Percentiles rank a stretch among this genome's conserved stretches.
These are phyloP conservation scores for Cercospora beticola DNA, from an alignment of 2,329 filamentous ascomycete species.

Conservation along the genomic window DNA sequence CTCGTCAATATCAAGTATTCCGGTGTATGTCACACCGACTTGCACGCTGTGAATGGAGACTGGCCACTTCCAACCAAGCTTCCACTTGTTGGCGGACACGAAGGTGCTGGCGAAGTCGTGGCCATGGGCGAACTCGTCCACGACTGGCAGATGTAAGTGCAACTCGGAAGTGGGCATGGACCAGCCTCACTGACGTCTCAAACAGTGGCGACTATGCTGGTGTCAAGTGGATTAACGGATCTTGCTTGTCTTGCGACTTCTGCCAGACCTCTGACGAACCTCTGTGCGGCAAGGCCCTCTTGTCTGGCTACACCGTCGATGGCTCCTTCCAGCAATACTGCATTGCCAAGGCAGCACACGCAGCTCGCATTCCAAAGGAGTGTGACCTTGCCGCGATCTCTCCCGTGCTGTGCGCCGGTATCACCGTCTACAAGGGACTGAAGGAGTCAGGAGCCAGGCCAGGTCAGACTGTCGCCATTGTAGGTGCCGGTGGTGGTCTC, in stretches of 20 bases:
- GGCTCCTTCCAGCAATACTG: slow-evolving; percentile 92
- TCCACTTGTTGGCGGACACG: slow-evolving; percentile 78
- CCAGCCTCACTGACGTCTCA: neutral
- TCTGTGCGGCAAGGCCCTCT: slow-evolving; percentile 69
- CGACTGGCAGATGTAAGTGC: slow-evolving; percentile 64
- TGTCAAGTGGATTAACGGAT: slow-evolving; percentile 88
- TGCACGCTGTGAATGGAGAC: slow-evolving; percentile 80
- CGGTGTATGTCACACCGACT: slow-evolving; percentile 87
- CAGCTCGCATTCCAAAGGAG: slow-evolving; percentile 77
- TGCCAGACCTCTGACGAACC: slow-evolving; percentile 80
- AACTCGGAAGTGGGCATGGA: neutral
- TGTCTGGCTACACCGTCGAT: slow-evolving; percentile 91
- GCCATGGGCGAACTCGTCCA: slow-evolving; percentile 72
- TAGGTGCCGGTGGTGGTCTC: slow-evolving; percentile 82
- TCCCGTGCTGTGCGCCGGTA: slow-evolving; percentile 73
- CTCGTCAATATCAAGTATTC: slow-evolving; percentile 89
- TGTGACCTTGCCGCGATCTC: slow-evolving; percentile 73
- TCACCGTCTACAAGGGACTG: slow-evolving; percentile 88
- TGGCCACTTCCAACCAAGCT: slow-evolving; percentile 84
- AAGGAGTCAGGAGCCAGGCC: slow-evolving; percentile 76
- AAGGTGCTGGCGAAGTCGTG: slow-evolving; percentile 80
- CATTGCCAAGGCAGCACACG: slow-evolving; percentile 81
- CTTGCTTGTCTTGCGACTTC: slow-evolving; percentile 79
- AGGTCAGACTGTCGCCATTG: slow-evolving; percentile 77
- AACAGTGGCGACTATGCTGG: slow-evolving; percentile 72